Evolutionary conservation across 768 basidiomycete species (phyloP).

Genomic region (Tricholoma flavovirens): DNA sequence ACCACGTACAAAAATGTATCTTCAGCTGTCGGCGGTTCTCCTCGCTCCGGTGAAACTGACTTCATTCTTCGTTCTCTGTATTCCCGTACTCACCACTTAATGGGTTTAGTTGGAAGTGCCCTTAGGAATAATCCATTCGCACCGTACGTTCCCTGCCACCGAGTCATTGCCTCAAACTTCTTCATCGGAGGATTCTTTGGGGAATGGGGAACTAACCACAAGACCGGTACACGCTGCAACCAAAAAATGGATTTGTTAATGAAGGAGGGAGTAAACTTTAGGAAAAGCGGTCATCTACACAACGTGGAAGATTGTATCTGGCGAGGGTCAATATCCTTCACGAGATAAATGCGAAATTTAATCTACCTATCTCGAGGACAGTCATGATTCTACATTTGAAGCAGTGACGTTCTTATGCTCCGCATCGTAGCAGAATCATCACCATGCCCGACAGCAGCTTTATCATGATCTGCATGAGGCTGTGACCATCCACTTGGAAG

Average conservation of each 20-base stretch:
- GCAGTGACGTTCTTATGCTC: no score
- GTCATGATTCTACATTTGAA: no score
- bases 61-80: neutral
- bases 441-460: no score
- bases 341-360: no score
- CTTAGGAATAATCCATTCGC: constrained; percentile 62
- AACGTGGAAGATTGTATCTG: constrained; percentile 17
- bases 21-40: constrained; percentile 49
- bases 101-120: constrained; percentile 58
- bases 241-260: constrained; percentile 45
- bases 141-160: constrained; percentile 65
- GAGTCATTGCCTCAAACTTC: constrained; percentile 55
- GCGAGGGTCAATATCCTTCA: no score
- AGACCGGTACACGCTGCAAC: constrained; percentile 35
- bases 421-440: no score
- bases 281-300: constrained; percentile 35
- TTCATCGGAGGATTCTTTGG: constrained; percentile 62
- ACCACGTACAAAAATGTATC: constrained; percentile 54
- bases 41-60: constrained; percentile 50
- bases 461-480: no score
- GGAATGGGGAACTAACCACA: constrained; percentile 48
- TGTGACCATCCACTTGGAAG: no score
- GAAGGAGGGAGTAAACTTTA: constrained; percentile 51
- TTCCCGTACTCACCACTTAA: neutral
- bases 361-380: no score